A percentile compares a stretch with the other conserved stretches of the same genome.
Evolutionary conservation across 75 land plant genomes (phyloP).

Genomic region (Cunninghamia lanceolata): DNA sequence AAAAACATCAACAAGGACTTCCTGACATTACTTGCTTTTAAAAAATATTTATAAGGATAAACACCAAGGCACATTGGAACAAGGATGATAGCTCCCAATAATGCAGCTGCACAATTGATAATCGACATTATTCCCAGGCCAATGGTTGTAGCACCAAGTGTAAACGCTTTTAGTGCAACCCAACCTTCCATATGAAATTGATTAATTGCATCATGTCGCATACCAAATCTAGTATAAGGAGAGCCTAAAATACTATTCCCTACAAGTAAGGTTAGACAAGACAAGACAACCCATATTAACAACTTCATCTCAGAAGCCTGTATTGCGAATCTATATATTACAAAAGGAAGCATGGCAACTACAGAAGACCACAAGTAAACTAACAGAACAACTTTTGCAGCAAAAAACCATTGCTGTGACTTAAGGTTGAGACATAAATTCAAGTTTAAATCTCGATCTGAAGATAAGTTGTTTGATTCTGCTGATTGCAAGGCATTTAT

Average conservation of each 20-base stretch:
- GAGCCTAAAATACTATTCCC: conserved; percentile 24
- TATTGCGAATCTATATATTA: conserved; percentile 37
- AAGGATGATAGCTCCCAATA: conserved; percentile 68
- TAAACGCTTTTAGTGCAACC: conserved; percentile 67
- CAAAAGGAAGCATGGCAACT: conserved; percentile 59
- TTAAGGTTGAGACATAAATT: neutral
- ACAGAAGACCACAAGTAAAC: conserved; percentile 70
- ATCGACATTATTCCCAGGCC: conserved; percentile 84
- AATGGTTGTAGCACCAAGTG: conserved; percentile 58
- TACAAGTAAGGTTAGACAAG: conserved; percentile 23
- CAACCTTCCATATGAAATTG: conserved; percentile 37
- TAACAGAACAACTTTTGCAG: conserved; percentile 52
- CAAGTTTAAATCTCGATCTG: conserved; percentile 2
- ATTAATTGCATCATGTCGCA: neutral
- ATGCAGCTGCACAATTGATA: conserved; percentile 84
- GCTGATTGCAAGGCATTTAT: neutral
- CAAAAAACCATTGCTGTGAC: conserved; percentile 67
- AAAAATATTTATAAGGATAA: conserved; percentile 47
- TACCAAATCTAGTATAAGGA: neutral
- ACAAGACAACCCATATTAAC: conserved; percentile 46
- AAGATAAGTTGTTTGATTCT: neutral
- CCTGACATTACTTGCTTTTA: conserved; percentile 10
- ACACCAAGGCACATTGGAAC: conserved; percentile 73
- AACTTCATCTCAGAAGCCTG: conserved; percentile 31
- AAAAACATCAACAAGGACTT: conserved; percentile 15